Evolutionary conservation across 345 rosid genomes (phyloP).

Genomic region (Brassica incana): DNA sequence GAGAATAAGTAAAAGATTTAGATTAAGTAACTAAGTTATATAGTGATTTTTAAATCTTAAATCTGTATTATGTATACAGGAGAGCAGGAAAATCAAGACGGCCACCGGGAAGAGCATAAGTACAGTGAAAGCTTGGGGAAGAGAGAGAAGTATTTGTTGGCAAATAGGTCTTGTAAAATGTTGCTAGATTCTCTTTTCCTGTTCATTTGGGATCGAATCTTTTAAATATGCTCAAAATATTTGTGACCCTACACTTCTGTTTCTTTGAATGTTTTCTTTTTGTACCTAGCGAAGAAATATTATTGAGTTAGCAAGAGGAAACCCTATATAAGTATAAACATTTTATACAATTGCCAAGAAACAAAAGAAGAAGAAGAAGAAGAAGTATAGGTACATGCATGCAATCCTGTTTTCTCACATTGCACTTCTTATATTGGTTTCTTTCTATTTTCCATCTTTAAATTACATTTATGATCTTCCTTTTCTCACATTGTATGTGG

Average conservation of each 20-base stretch:
- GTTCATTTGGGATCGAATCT: conserved; percentile 39
- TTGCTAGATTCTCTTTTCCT: conserved; percentile 40
- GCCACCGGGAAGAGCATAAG: conserved; percentile 38
- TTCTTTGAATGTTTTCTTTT: conserved; percentile 1
- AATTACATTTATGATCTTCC: neutral
- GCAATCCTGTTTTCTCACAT: conserved; percentile 7
- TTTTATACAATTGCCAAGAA: neutral
- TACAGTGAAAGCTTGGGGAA: conserved; percentile 14
- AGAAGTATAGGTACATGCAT: neutral
- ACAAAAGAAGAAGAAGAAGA: neutral
- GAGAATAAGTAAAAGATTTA: neutral
- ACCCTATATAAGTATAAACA: neutral
- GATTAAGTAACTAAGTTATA: neutral
- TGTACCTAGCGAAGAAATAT: neutral
- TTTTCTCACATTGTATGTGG: conserved; percentile 10
- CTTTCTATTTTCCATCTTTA: neutral
- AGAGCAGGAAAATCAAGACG: conserved; percentile 41
- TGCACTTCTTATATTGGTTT: neutral
- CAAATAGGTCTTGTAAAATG: conserved; percentile 36
- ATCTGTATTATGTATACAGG: conserved; percentile 18
- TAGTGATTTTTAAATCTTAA: neutral
- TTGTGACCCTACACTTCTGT: conserved; percentile 31
- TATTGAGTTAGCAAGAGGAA: neutral
- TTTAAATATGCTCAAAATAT: conserved; percentile 30
- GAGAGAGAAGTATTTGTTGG: conserved; percentile 27